These are phyloP conservation scores for Barnettozyma vustinii DNA, from an alignment of 805 yeast species.

Conservation along the genomic window DNA sequence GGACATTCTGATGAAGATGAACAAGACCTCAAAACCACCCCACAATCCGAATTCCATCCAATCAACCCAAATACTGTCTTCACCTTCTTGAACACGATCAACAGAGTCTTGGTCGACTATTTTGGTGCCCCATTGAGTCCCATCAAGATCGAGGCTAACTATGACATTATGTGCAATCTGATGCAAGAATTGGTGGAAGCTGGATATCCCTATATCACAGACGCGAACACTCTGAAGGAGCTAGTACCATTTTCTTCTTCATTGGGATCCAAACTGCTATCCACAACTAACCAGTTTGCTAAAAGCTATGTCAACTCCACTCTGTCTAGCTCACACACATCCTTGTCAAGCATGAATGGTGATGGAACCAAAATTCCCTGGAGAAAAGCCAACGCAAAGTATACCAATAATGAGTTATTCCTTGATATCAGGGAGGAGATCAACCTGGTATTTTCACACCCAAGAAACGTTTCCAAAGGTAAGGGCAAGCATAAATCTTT, in stretches of 20 bases:
- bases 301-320: slow-evolving; percentile 19
- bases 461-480: slow-evolving; percentile 20
- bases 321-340: slow-evolving; percentile 6
- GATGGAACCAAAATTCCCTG: slow-evolving; percentile 51
- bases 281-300: slow-evolving; percentile 31
- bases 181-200: slow-evolving; percentile 76
- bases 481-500: slow-evolving; percentile 16
- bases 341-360: slow-evolving; percentile 5
- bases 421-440: slow-evolving; percentile 74
- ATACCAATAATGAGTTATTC: slow-evolving; percentile 78
- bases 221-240: slow-evolving; percentile 63
- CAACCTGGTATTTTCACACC: slow-evolving; percentile 41
- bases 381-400: slow-evolving; percentile 67
- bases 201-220: slow-evolving; percentile 69
- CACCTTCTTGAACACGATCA: slow-evolving; percentile 44
- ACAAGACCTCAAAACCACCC: background rate
- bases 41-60: slow-evolving; percentile 5
- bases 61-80: slow-evolving; percentile 50
- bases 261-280: slow-evolving; percentile 29
- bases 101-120: slow-evolving; percentile 50
- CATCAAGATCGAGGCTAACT: slow-evolving; percentile 58
- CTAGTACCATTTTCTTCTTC: slow-evolving; percentile 50
- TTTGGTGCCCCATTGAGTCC: slow-evolving; percentile 51
- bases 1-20: background rate
- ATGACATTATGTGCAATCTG: slow-evolving; percentile 64